A percentile compares a stretch with the other conserved stretches of the same genome.
phyloP scores from a whole-genome alignment of 2,329 filamentous ascomycete species.

The Phoma sp. region DNA sequence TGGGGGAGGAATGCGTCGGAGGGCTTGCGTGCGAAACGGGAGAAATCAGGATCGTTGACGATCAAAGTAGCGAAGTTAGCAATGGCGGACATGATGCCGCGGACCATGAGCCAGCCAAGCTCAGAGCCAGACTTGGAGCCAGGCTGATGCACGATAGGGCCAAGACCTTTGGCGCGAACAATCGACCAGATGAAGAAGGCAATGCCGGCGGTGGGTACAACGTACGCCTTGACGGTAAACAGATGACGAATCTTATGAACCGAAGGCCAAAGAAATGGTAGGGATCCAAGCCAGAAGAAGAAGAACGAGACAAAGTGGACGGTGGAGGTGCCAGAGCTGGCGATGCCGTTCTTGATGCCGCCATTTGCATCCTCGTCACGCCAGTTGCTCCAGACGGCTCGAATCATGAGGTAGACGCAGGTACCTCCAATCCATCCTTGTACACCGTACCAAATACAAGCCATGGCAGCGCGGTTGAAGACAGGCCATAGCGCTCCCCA shows the following conservation, averaged over 20 bases:
- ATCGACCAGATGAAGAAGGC: conserved; percentile 89
- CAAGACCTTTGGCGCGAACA: conserved; percentile 79
- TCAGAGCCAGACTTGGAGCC: conserved; percentile 68
- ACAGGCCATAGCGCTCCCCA: conserved; percentile 91
- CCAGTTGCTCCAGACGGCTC: conserved; percentile 78
- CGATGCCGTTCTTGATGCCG: conserved; percentile 71
- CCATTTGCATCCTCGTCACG: conserved; percentile 47
- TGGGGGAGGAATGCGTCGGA: conserved; percentile 82
- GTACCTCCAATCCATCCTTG: conserved; percentile 81
- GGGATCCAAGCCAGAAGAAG: conserved; percentile 80
- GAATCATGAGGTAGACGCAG: conserved; percentile 89
- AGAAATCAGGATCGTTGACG: conserved; percentile 79
- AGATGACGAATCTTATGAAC: conserved; percentile 88
- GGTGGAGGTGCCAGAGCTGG: conserved; percentile 73
- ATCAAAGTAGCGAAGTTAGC: conserved; percentile 92
- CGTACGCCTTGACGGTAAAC: conserved; percentile 87
- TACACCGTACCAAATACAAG: conserved; percentile 87
- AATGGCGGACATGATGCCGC: conserved; percentile 86
- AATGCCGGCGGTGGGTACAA: conserved; percentile 83
- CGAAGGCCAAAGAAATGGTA: conserved; percentile 88
- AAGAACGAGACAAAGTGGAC: conserved; percentile 82
- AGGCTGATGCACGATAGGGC: conserved; percentile 78
- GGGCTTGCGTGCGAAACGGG: conserved; percentile 80
- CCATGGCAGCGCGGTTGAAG: conserved; percentile 86
- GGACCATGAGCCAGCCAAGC: conserved; percentile 82